Evolutionary conservation across 306 rosid genomes (phyloP).

Genomic region (Macrotyloma uniflorum): DNA sequence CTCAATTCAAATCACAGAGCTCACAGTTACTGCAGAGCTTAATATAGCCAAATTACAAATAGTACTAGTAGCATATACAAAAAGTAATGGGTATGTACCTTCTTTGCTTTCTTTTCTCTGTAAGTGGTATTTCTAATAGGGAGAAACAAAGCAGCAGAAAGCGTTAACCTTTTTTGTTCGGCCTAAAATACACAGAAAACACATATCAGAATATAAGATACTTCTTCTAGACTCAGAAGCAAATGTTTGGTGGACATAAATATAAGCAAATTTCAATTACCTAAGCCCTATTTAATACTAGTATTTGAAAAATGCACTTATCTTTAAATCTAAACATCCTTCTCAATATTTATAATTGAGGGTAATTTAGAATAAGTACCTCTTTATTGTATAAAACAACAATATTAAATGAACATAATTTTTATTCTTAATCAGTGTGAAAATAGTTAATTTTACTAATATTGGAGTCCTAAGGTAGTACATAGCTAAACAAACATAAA

Average conservation of each 20-base stretch:
- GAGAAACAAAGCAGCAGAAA: slow-evolving; percentile 78
- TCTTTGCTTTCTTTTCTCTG: slow-evolving; percentile 69
- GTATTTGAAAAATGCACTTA: too few species aligned
- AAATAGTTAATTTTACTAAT: too few species aligned
- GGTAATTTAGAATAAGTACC: too few species aligned
- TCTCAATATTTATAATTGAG: too few species aligned
- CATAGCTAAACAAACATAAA: slow-evolving; percentile 16
- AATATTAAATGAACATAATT: too few species aligned
- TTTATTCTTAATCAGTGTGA: too few species aligned
- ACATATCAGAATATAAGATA: slow-evolving; percentile 14
- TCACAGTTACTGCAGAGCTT: slow-evolving; percentile 14
- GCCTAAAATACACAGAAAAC: slow-evolving; percentile 55
- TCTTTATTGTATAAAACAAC: too few species aligned
- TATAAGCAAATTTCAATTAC: too few species aligned
- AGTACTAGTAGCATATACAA: slow-evolving; percentile 7
- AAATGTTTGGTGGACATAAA: too few species aligned
- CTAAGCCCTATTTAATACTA: too few species aligned
- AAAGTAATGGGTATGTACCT: slow-evolving; percentile 49
- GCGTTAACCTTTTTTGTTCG: slow-evolving; percentile 74
- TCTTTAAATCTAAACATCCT: too few species aligned
- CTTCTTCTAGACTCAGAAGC: too few species aligned
- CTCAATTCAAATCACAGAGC: slow-evolving; percentile 5
- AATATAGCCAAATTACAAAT: slow-evolving; percentile 19
- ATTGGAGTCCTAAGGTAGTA: background rate
- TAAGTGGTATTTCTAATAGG: slow-evolving; percentile 68